Conservation (phyloP, 257 asterid genomes). For the Nyctanthes arbortristis region DNA sequence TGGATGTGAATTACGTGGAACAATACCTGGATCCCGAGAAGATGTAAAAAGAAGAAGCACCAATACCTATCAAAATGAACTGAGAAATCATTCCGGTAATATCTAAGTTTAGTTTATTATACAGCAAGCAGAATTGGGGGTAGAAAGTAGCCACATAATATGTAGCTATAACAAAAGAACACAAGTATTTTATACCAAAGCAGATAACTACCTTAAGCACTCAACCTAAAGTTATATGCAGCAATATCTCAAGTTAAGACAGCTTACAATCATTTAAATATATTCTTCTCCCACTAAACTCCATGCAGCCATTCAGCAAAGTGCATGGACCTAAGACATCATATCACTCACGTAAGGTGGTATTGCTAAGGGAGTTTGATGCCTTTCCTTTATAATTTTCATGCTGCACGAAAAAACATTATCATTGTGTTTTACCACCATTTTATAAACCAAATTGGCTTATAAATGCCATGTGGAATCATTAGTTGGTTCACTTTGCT, state of each 20-base stretch:
- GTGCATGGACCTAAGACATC: conserved; percentile 4
- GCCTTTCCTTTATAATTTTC: background rate
- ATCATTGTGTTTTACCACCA: too few relatives aligned
- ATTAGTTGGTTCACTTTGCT: too few relatives aligned
- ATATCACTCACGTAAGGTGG: conserved; percentile 4
- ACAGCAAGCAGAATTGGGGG: conserved; percentile 7
- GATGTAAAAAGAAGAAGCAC: conserved; percentile 78
- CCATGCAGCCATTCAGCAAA: conserved; percentile 1
- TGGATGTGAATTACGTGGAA: conserved; percentile 93
- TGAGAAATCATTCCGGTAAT: conserved; percentile 9
- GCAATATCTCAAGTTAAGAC: conserved; percentile 10
- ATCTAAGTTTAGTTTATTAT: background rate
- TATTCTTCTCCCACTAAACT: conserved; percentile 3
- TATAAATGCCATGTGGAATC: too few relatives aligned
- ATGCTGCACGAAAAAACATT: background rate
- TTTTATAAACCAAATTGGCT: too few relatives aligned
- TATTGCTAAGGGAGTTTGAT: background rate
- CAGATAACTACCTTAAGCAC: conserved; percentile 7
- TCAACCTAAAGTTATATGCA: conserved; percentile 8
- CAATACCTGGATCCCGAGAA: conserved; percentile 96
- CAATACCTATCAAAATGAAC: conserved; percentile 84
- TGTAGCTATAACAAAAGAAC: conserved; percentile 2
- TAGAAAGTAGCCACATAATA: background rate
- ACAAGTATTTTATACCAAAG: background rate
- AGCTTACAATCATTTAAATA: background rate